Conservation (phyloP, 140 eudicot species). For the Ambrosia hybrid region DNA sequence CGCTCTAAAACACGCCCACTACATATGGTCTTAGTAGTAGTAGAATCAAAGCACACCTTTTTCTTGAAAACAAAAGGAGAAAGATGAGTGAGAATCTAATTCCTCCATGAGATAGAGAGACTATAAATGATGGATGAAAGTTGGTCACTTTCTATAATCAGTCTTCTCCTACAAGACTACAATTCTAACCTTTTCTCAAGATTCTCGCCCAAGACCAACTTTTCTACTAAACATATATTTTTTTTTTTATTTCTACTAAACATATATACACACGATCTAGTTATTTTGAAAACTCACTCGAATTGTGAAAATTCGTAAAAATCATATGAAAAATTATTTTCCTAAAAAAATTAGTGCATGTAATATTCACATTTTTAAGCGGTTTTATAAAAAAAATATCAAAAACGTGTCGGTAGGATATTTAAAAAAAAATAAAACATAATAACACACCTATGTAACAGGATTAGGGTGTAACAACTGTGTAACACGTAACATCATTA, state of each 20-base stretch:
- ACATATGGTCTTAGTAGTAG: slow-evolving; percentile 21
- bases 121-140: slow-evolving; percentile 46
- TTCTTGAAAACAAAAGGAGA: slow-evolving; percentile 44
- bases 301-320: no score
- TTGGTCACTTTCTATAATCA: slow-evolving; percentile 46
- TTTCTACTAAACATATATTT: background rate
- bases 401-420: no score
- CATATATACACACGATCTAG: background rate
- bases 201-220: slow-evolving; percentile 25
- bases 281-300: no score
- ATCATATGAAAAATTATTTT: no score
- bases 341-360: no score
- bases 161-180: slow-evolving; percentile 45
- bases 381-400: no score
- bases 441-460: no score
- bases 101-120: slow-evolving; percentile 38
- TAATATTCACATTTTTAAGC: no score
- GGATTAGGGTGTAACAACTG: no score
- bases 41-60: slow-evolving; percentile 46
- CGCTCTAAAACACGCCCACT: no score
- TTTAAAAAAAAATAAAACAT: no score
- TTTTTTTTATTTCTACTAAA: background rate
- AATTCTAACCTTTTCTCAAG: slow-evolving; percentile 38
- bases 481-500: no score
- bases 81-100: slow-evolving; percentile 45